Conservation (phyloP, 192 early-diverging fungal species). For the Coemansia sp. region DNA sequence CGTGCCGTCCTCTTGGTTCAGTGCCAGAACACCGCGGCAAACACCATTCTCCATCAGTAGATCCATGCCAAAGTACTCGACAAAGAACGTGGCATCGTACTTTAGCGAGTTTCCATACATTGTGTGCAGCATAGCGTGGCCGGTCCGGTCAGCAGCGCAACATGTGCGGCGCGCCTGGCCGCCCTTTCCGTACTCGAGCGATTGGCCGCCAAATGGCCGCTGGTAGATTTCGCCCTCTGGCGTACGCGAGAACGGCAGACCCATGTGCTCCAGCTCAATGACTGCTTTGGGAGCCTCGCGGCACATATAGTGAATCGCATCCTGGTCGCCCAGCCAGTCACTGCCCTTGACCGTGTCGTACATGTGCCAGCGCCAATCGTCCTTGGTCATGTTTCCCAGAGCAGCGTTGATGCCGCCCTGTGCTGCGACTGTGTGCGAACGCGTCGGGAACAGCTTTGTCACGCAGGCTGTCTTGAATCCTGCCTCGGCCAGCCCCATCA, state of each 20-base stretch:
- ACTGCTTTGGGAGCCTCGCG: constrained; percentile 94
- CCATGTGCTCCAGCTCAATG: constrained; percentile 97
- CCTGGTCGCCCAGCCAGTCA: constrained; percentile 99
- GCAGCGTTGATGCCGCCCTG: constrained; percentile 99
- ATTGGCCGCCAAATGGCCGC: constrained; percentile 97
- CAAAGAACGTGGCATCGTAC: constrained; percentile 95
- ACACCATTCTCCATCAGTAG: constrained; percentile 98
- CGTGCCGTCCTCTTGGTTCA: constrained; percentile 98
- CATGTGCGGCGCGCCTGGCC: constrained; percentile 98
- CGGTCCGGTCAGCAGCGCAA: constrained; percentile 97
- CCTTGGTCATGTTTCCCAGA: constrained; percentile 98
- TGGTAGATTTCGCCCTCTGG: constrained; percentile 98
- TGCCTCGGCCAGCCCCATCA: constrained; percentile 93
- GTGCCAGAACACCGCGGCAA: constrained; percentile 94
- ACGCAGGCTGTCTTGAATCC: constrained; percentile 98
- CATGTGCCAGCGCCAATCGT: constrained; percentile 99
- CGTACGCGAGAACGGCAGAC: constrained; percentile 96
- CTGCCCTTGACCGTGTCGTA: constrained; percentile 99
- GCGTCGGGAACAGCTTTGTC: constrained; percentile 97
- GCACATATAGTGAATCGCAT: constrained; percentile 99
- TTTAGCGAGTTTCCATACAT: constrained; percentile 96
- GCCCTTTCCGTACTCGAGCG: constrained; percentile 93
- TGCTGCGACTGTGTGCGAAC: constrained; percentile 97
- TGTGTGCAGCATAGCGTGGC: constrained; percentile 96
- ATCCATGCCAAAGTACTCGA: constrained; percentile 99